Evolutionary conservation across 2,329 filamentous ascomycete species (phyloP), one percentile per base, ranked within the genome.

Genomic region (Diplodia intermedia): DNA sequence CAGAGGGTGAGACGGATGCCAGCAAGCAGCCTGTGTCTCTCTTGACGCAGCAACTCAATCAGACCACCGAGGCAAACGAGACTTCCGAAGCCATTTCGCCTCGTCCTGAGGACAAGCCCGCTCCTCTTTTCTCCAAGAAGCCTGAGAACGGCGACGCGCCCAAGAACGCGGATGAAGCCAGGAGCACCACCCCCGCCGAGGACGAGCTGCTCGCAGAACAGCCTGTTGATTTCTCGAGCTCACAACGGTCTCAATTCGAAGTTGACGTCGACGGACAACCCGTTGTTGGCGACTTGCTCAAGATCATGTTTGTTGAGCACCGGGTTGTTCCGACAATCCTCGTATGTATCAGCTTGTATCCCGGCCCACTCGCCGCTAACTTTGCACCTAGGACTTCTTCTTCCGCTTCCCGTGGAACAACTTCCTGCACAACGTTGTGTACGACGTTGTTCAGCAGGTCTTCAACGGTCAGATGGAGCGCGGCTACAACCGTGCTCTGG

Each of bases 351-450:
- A 52, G 67, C 18, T n/a, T 8, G 43, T 43, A 38, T 62, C 1
- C 49, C 7, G 65, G n/a, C 31, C 8, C 36, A 11, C 36, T 47
- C 26, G 11, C 18, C 38, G 65, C n/a, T 43, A 31, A 57, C 38
- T 43, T 68, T 40, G 61, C 29, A 23, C 23, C 54, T 68, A 96
- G 93, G 92, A 93, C 68, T 98, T 98, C 83, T 99, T 99, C 82
- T 99, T 99, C 83, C 89, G 91, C 69, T 99, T 98, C 75, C 94
- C 95, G 1, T 99, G 95, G 95, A 99, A 99, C 80, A 99, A 99
- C 79, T 99, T 99, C 77, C 86, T 99, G 54, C 95, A 99, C 81
- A 99, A 99, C 76, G 95, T 99, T 53, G 95, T 99, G 57, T 99
- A 99, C 77, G 95, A 99, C 78, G 94, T 99, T 75, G 92, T 99